These are phyloP conservation scores for Spergularia bocconei DNA, from an alignment of 148 eudicot genomes.

Conservation along the genomic window DNA sequence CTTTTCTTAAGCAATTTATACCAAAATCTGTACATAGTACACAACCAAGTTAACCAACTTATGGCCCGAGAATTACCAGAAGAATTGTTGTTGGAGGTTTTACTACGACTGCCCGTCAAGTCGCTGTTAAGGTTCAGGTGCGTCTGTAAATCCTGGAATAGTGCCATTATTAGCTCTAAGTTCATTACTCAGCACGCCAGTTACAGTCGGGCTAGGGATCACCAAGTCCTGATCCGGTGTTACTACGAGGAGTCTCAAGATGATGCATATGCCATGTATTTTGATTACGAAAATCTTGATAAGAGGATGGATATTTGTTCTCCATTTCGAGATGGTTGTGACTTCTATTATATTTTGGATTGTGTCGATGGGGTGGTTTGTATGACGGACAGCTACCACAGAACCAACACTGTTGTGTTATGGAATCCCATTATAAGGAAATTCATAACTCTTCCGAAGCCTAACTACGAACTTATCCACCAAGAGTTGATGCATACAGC, in stretches of 20 bases:
- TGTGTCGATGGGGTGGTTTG: conserved; percentile 20
- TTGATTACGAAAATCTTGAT: neutral
- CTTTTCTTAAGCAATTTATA: too few species aligned
- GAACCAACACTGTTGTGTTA: conserved; percentile 3
- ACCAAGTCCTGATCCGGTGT: neutral
- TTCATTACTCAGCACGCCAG: conserved; percentile 4
- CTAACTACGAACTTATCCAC: too few species aligned
- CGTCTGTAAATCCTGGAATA: conserved; percentile 15
- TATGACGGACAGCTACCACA: conserved; percentile 6
- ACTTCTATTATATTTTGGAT: conserved; percentile 2
- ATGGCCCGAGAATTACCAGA: conserved; percentile 5
- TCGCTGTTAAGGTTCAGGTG: conserved; percentile 19
- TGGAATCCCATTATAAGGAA: conserved; percentile 27
- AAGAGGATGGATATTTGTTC: conserved; percentile 2
- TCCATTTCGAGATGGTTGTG: neutral
- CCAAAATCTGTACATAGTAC: too few species aligned
- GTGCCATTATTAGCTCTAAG: conserved; percentile 4
- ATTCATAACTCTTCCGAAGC: neutral
- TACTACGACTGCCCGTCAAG: conserved; percentile 17
- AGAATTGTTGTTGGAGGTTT: conserved; percentile 6
- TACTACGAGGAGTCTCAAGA: neutral
- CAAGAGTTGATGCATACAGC: too few species aligned
- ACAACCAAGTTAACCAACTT: neutral
- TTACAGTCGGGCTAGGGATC: neutral
- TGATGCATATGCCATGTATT: neutral